phyloP scores from a whole-genome alignment of 768 basidiomycete genomes.

The Agrocybe pediades region DNA sequence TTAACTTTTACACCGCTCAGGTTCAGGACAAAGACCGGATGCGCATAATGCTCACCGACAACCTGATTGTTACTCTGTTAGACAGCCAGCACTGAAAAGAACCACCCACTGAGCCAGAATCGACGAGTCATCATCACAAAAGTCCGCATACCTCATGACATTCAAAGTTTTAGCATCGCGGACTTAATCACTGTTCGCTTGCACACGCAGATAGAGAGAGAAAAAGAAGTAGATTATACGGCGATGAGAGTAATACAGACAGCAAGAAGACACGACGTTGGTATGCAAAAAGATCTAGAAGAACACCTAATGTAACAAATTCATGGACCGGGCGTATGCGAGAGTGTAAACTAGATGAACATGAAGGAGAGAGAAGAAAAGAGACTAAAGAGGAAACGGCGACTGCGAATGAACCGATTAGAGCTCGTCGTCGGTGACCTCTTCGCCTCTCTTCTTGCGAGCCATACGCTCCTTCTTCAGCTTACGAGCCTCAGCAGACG shows the following conservation, averaged over 20 bases:
- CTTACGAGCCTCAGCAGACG: conserved; percentile 83
- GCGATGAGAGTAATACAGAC: conserved; percentile 19
- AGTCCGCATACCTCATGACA: no score
- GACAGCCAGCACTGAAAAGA: no score
- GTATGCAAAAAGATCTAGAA: conserved; percentile 17
- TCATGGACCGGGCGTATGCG: conserved; percentile 19
- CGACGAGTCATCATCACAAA: no score
- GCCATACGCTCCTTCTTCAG: conserved; percentile 97
- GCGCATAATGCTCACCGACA: no score
- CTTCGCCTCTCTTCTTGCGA: conserved; percentile 85
- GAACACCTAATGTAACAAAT: conserved; percentile 23
- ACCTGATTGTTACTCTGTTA: no score
- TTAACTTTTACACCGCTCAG: no score
- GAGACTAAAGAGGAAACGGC: conserved; percentile 9
- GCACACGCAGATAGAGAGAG: conserved; percentile 3
- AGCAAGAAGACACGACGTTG: conserved; percentile 16
- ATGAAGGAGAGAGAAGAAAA: conserved; percentile 10
- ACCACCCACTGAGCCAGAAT: no score
- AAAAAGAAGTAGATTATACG: conserved; percentile 23
- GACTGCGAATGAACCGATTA: conserved; percentile 29
- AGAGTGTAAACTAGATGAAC: conserved; percentile 9
- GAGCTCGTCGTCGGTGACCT: conserved; percentile 68
- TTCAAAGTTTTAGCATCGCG: no score
- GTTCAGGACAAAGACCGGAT: no score
- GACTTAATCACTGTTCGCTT: background rate